Percentiles rank a stretch among this genome's conserved stretches.
These are phyloP conservation scores for Closterium sp. DNA, from an alignment of 139 green algal genomes.

Conservation along the genomic window DNA sequence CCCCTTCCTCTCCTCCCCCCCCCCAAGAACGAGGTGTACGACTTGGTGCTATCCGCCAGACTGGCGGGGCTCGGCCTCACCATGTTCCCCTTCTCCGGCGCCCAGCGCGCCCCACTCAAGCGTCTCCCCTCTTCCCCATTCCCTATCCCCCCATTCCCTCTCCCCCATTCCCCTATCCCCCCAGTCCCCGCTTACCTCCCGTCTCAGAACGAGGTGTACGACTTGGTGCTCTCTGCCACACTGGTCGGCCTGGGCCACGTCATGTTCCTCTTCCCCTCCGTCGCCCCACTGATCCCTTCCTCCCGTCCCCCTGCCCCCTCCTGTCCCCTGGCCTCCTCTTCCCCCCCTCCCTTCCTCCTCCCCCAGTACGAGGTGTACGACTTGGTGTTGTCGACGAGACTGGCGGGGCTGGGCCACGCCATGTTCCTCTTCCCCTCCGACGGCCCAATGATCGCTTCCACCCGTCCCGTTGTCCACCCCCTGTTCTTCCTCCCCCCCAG, in stretches of 20 bases:
- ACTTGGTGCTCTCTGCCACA: slow-evolving; percentile 26
- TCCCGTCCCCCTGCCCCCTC: no score
- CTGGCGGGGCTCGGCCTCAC: no score
- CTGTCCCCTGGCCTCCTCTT: no score
- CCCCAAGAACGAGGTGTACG: not conserved
- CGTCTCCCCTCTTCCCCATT: no score
- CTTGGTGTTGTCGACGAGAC: slow-evolving; percentile 33
- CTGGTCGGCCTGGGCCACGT: slow-evolving; percentile 31
- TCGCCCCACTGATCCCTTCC: not conserved
- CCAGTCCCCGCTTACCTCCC: no score
- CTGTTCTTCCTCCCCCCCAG: not conserved
- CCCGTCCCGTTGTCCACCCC: no score
- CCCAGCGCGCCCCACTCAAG: not conserved
- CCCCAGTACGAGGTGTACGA: slow-evolving; percentile 42
- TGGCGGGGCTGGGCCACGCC: slow-evolving; percentile 33
- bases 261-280: slow-evolving; percentile 14
- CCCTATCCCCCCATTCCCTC: no score
- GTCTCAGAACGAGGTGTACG: not conserved
- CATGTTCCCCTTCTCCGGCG: no score
- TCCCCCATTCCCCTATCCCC: no score
- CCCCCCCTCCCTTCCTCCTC: no score
- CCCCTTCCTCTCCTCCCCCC: no score
- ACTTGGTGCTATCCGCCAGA: no score
- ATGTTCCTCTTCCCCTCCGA: slow-evolving; percentile 31
- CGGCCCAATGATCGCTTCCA: not conserved